Evolutionary conservation across 2,329 filamentous ascomycete species (phyloP), one percentile per base, ranked within the genome.

Genomic region (Aspergillus nomiae): DNA sequence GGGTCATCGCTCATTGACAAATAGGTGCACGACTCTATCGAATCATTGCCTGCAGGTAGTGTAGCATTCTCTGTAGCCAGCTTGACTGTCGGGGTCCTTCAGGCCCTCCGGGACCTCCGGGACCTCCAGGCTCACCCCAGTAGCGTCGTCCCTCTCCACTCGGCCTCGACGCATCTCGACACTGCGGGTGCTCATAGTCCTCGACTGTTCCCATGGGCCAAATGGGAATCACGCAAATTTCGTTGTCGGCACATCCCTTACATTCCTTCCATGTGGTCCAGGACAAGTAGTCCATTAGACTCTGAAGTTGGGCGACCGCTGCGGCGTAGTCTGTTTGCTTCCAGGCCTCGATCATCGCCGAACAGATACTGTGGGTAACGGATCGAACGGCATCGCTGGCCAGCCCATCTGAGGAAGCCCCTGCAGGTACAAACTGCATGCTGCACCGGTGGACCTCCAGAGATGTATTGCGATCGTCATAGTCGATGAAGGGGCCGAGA

Each of bases 181-280:
- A 87, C 38, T 72, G 70, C 7, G 85, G 85, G 48, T 76, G 71
- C 36, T 78, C 80, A 67, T 87, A 85, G 69, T 90, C 87, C 30
- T 86, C 80, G 0, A 76, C 69, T 0, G 75, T 79, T 0, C 87
- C 87, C 71, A 83, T 78, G 0, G 87, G 88, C 87, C 87, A 90
- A 70, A 90, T 88, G 1, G 87, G 86, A n/a, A 89, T 78, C 53
- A 86, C 82, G 64, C 87, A 87, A 3, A 88, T 73, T 73, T 90
- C 83, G 51, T 85, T 80, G 9, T 80, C 77, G 0, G 69, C 73
- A 69, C 88, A 90, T 0, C 80, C 78, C 8, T 79, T 76, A 58
- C 86, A 86, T 56, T 83, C 79, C 67, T 86, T 88, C 86, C 86
- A 90, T 0, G 76, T 81, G 4, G 85, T 82, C 88, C 88, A 90